Base-by-base conservation (phyloP, 768 basidiomycete genomes). In the Russula foetens region DNA sequence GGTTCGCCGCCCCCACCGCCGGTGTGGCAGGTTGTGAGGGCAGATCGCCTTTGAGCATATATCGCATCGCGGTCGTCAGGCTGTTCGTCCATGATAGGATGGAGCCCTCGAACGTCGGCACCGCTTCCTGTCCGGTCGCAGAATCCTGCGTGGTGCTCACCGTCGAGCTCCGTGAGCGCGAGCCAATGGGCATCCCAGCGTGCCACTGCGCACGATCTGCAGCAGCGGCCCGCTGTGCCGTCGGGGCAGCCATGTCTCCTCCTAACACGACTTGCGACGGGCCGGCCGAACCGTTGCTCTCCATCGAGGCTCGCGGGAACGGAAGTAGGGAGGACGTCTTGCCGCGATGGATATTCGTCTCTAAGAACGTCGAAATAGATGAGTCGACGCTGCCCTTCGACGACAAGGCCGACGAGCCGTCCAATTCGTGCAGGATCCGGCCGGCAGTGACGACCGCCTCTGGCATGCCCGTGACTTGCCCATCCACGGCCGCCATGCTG, bases 51-150 rank as follows among this genome's bases (percentile, higher is more conserved):
- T 71, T 80, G 47, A 83, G 71, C 58, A 89, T 73, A 65, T 78
- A 82, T 8, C 84, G 79, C 76, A 89, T 79, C 2, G 85, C 86
- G 59, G 73, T 78, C 14, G 76, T 77, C 41, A 88, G 66, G 4
- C 84, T 78, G 59, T 71, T 81, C 1, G 84, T 78, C 64, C 85
- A 76, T 0, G 78, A 74, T 7, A 79, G 76, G 0, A 77, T 67
- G 43, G 35, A 44, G 39, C 38, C 60, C 1, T 57, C 46, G 26
- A 33, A 50, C 35, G 53, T 33, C 11, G 31, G 5, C 54, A 11
- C n/a, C 6, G 47, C 43, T 45, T 23, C 49, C 4, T 24, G 35
- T 33, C 24, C 68, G 48, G 11, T 55, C 45, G 24, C 41, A n/a
- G n/a, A n/a, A 4, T 19, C 62, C 45, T 33, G 58, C 55, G 46